Base-by-base conservation (phyloP, 768 basidiomycete species). In the Boletus sp. region DNA sequence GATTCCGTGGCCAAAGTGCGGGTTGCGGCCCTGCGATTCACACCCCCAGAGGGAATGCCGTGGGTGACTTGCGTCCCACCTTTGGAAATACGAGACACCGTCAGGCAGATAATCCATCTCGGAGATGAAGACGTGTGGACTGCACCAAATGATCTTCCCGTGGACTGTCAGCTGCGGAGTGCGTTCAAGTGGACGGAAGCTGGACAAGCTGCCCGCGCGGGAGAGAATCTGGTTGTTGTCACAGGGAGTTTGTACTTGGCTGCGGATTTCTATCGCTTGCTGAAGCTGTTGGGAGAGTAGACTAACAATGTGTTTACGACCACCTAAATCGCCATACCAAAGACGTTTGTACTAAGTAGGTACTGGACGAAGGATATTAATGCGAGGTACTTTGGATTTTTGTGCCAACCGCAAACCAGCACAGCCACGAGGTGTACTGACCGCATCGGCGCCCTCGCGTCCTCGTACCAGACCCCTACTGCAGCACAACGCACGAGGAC, bases 181-280 rank as follows among this genome's bases (percentile, higher is more conserved):
- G 85, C 85, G 36, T 73, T 88, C n/a, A 63, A 72, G n/a, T 80
- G 78, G 75, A 72, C 75, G 20, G 69, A 71, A 44, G 50, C 54
- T 17, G 42, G n/a, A 40, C 59, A 54, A 12, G 47, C 47, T 30
- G 47, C 35, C 7, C 45, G 17, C 11, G 52, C 56, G 30, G 55
- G 59, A 45, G 65, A 76, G 29, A 71, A 75, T n/a, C 65, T 93
- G 51, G 80, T 89, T 0, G 80, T 97, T 11, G 67, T 96, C 1
- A 88, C 92, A 24, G 97, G 96, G 39, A 98, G 97, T 73, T 70
- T 98, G 64, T 99, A 99, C 74, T 81, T 98, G 39, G 92, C 94
- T 1, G 93, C 94, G 10, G 96, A 98, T 75, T 85, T 95, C 54
- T 97, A 96, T 75, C 77, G 94, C 55, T 63, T 86, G 30, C 12